Conservation (phyloP, 2,329 filamentous ascomycete species). For the Cordyceps tenuipes region DNA sequence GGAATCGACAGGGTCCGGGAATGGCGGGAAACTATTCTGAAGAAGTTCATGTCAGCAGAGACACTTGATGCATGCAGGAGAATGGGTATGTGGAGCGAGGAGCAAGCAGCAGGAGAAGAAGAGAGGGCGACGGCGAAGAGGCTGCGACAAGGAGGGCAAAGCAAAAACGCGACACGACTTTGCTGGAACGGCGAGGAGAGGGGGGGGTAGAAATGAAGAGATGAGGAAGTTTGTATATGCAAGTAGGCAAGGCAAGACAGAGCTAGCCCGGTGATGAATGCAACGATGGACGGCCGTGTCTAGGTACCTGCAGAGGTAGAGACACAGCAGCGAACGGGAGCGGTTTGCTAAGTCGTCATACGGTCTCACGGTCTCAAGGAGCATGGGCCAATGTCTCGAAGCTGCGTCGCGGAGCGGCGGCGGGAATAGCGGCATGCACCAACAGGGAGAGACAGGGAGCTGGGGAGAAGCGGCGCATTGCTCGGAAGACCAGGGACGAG, state of each 20-base stretch:
- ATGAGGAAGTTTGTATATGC: no score
- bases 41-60: constrained; percentile 9
- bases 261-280: constrained; percentile 10
- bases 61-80: constrained; percentile 4
- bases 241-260: constrained; percentile 5
- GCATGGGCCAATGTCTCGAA: constrained; percentile 9
- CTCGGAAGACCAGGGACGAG: neutral
- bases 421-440: constrained; percentile 5
- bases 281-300: neutral
- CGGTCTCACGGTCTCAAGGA: constrained; percentile 11
- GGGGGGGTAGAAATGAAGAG: neutral
- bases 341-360: constrained; percentile 11
- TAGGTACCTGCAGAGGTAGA: constrained; percentile 10
- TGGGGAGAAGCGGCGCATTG: neutral
- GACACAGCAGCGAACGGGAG: constrained; percentile 1
- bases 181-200: neutral
- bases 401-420: neutral
- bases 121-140: neutral
- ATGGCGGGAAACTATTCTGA: constrained; percentile 8
- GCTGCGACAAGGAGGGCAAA: neutral
- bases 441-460: neutral
- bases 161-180: neutral
- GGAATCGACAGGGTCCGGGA: constrained; percentile 8
- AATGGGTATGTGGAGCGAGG: neutral
- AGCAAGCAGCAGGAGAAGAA: neutral